Conservation (phyloP, 176 grass and related monocot genomes). For the Secale cereale region DNA sequence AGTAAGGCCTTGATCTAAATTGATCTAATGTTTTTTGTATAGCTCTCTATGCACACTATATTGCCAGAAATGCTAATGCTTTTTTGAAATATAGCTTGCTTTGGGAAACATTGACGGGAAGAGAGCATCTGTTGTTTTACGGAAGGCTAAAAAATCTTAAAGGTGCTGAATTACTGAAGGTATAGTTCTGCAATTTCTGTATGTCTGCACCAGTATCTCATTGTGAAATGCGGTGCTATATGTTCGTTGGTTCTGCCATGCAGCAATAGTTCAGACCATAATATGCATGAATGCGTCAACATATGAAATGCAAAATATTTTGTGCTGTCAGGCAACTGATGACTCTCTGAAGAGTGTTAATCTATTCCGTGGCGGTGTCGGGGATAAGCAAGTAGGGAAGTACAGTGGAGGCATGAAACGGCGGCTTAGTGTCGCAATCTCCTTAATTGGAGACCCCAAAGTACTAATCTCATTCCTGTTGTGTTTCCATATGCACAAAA, state of each 20-base stretch:
- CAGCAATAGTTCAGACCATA: neutral
- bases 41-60: neutral
- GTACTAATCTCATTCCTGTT: constrained; percentile 19
- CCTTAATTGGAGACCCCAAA: constrained; percentile 75
- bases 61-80: neutral
- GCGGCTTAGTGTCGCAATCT: constrained; percentile 76
- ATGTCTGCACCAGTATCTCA: neutral
- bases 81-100: constrained; percentile 65
- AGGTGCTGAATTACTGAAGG: constrained; percentile 53
- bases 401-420: constrained; percentile 94
- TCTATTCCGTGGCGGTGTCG: constrained; percentile 59
- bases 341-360: constrained; percentile 82
- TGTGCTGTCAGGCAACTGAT: constrained; percentile 58
- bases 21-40: neutral
- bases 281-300: neutral
- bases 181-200: constrained; percentile 16
- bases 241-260: neutral
- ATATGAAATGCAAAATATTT: constrained; percentile 4
- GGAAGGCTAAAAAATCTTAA: constrained; percentile 94
- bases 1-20: constrained; percentile 47
- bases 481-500: constrained; percentile 1
- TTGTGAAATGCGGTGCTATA: neutral
- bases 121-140: constrained; percentile 89
- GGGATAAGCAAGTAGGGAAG: constrained; percentile 75
- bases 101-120: constrained; percentile 94